A percentile compares a stretch with the other conserved stretches of the same genome.
Evolutionary conservation across 2,329 filamentous ascomycete species (phyloP).

Genomic region (Clarireedia paspali): DNA sequence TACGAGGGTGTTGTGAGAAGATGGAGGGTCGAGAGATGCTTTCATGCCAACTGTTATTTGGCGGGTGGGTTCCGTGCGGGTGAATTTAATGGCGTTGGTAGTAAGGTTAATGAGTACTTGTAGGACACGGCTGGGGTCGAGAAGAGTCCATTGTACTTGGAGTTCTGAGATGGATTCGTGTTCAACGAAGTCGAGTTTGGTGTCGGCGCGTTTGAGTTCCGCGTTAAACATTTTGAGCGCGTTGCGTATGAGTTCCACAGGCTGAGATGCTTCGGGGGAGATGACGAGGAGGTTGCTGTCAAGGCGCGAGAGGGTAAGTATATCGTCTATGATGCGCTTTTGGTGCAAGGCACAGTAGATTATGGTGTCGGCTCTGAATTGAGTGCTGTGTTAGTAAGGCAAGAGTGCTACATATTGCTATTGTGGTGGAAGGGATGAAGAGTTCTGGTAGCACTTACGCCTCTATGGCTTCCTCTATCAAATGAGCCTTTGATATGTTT

Average conservation of each 20-base stretch:
- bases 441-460: no score
- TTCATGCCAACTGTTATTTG: slow-evolving; percentile 37
- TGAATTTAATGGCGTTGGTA: slow-evolving; percentile 80
- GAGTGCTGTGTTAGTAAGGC: no score
- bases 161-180: slow-evolving; percentile 59
- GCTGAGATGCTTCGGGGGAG: slow-evolving; percentile 62
- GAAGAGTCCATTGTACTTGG: slow-evolving; percentile 61
- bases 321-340: slow-evolving; percentile 62
- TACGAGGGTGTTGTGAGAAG: slow-evolving; percentile 42
- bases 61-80: slow-evolving; percentile 52
- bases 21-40: slow-evolving; percentile 21
- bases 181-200: slow-evolving; percentile 61
- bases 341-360: slow-evolving; percentile 68
- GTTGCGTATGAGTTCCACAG: slow-evolving; percentile 56
- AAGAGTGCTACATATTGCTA: no score
- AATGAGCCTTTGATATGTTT: no score
- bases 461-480: no score
- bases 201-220: slow-evolving; percentile 64
- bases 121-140: slow-evolving; percentile 69
- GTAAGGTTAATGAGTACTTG: slow-evolving; percentile 78
- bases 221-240: slow-evolving; percentile 74
- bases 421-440: no score
- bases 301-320: slow-evolving; percentile 60
- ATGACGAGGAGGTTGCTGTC: slow-evolving; percentile 65
- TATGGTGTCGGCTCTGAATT: slow-evolving; percentile 59